These are phyloP conservation scores for Drechslera avenae DNA, from an alignment of 2,329 filamentous ascomycete species.

Conservation along the genomic window DNA sequence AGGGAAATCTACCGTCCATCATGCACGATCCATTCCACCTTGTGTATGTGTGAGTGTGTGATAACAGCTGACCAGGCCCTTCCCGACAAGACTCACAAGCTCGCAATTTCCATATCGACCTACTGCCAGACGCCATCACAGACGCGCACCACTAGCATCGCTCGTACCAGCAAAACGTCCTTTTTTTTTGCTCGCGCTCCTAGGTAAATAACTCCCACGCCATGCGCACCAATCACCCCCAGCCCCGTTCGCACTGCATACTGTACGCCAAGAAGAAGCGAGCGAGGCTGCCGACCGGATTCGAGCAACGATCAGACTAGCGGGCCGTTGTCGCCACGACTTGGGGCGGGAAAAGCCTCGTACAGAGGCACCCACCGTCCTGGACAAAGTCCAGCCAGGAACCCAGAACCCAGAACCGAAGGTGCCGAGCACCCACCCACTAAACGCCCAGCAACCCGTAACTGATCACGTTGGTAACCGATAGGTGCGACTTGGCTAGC, in stretches of 20 bases:
- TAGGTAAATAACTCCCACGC: slow-evolving; percentile 7
- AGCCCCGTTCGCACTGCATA: slow-evolving; percentile 7
- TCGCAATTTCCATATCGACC: too few species aligned
- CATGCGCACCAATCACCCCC: slow-evolving; percentile 6
- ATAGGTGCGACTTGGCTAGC: slow-evolving; percentile 9
- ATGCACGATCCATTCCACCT: slow-evolving; percentile 1
- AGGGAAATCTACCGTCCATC: slow-evolving; percentile 1
- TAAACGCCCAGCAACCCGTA: slow-evolving; percentile 9
- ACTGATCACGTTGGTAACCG: slow-evolving; percentile 2
- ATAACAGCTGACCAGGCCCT: neutral
- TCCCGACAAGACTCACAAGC: neutral
- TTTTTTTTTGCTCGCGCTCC: neutral
- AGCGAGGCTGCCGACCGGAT: slow-evolving; percentile 18
- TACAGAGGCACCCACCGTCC: slow-evolving; percentile 13
- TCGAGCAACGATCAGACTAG: slow-evolving; percentile 26
- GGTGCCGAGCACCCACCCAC: slow-evolving; percentile 11
- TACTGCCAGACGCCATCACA: too few species aligned
- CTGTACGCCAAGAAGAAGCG: slow-evolving; percentile 15
- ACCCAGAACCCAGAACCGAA: slow-evolving; percentile 1
- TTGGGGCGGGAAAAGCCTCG: slow-evolving; percentile 30
- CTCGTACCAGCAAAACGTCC: too few species aligned
- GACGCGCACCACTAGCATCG: too few species aligned
- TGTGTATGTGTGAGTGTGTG: too few species aligned
- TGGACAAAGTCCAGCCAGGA: slow-evolving; percentile 6
- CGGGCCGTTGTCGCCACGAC: slow-evolving; percentile 29